Percentiles rank a stretch among this genome's conserved stretches.
phyloP scores from a whole-genome alignment of 148 eudicot genomes.

The Spergularia bocconei region DNA sequence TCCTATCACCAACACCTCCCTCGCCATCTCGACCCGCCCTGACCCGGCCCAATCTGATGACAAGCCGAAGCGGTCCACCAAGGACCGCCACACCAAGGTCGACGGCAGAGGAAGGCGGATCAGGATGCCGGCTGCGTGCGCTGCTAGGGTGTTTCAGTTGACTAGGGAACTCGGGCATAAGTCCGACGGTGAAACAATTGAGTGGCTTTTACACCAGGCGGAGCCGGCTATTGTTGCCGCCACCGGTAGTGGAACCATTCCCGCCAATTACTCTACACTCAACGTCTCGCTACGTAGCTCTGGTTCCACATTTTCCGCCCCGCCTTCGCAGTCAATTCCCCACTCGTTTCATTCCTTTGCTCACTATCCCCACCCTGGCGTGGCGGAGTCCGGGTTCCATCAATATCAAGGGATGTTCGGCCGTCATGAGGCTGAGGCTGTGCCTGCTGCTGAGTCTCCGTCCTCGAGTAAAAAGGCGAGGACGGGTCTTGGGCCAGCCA shows the following conservation, averaged over 20 bases:
- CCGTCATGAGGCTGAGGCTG: no score
- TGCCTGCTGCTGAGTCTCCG: no score
- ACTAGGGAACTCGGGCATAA: constrained; percentile 80
- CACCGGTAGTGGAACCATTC: constrained; percentile 86
- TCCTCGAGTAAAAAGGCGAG: no score
- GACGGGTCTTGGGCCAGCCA: no score
- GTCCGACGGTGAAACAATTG: constrained; percentile 84
- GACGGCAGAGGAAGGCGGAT: constrained; percentile 85
- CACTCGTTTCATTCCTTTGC: no score
- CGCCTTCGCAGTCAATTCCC: no score
- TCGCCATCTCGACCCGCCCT: no score
- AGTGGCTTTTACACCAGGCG: constrained; percentile 89
- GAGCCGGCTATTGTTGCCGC: constrained; percentile 87
- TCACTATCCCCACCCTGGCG: no score
- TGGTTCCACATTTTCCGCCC: constrained; percentile 30
- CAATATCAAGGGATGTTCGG: no score
- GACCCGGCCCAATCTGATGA: no score
- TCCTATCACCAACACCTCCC: no score
- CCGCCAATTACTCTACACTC: constrained; percentile 44
- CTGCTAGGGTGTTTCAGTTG: constrained; percentile 83
- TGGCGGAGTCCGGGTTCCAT: no score
- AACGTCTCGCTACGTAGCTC: constrained; percentile 32
- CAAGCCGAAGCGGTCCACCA: constrained; percentile 55
- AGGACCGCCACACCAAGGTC: constrained; percentile 83
- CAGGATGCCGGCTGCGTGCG: constrained; percentile 87